Conservation (phyloP, 2,329 filamentous ascomycete genomes). For the Aaosphaeria arxii region DNA sequence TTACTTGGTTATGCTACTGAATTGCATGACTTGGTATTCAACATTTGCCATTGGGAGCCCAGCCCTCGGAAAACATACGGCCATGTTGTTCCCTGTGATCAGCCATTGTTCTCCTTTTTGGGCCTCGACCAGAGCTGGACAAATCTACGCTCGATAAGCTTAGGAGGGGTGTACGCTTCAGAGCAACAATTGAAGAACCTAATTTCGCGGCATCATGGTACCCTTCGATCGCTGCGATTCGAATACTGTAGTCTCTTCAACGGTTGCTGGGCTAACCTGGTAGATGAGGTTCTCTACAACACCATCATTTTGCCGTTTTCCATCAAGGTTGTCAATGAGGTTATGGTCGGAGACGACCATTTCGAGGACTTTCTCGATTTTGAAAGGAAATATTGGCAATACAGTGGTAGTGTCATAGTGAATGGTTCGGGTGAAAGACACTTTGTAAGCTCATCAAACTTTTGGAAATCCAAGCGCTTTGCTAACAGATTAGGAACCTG, state of each 20-base stretch:
- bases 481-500: not conserved
- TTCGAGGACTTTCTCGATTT: slow-evolving; percentile 3
- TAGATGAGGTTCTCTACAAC: slow-evolving; percentile 20
- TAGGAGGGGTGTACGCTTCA: slow-evolving; percentile 16
- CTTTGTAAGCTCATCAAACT: slow-evolving; percentile 7
- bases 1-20: slow-evolving; percentile 1
- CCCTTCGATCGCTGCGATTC: slow-evolving; percentile 13
- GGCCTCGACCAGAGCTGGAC: slow-evolving; percentile 20
- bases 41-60: slow-evolving; percentile 9
- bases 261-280: slow-evolving; percentile 23
- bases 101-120: slow-evolving; percentile 7
- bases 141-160: slow-evolving; percentile 15
- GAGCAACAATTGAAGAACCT: slow-evolving; percentile 15
- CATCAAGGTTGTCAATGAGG: slow-evolving; percentile 19
- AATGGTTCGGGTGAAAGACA: slow-evolving; percentile 5
- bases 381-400: slow-evolving; percentile 8
- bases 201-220: slow-evolving; percentile 17
- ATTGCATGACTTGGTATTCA: slow-evolving; percentile 15
- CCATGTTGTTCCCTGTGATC: not conserved
- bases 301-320: slow-evolving; percentile 14
- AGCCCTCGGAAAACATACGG: slow-evolving; percentile 5
- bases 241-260: slow-evolving; percentile 10
- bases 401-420: slow-evolving; percentile 7
- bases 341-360: not conserved
- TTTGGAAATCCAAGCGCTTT: not conserved